Percentiles rank a stretch among this genome's conserved stretches.
Evolutionary conservation across 2,329 filamentous ascomycete genomes (phyloP).

Genomic region (Zymoseptoria passerinii): DNA sequence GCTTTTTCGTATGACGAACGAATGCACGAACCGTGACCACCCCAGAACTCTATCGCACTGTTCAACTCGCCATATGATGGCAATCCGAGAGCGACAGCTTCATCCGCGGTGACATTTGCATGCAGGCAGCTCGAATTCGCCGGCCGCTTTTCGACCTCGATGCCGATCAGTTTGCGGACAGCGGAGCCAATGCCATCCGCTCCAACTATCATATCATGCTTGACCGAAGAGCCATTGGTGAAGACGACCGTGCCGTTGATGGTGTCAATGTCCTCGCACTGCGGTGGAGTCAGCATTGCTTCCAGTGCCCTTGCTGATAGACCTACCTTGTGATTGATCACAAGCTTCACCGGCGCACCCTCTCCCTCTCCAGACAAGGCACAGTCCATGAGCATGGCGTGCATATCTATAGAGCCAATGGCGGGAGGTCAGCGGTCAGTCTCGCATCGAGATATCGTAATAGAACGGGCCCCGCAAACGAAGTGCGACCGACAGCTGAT

Average conservation of each 20-base stretch:
- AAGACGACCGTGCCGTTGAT: slow-evolving; percentile 41
- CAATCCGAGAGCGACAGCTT: slow-evolving; percentile 52
- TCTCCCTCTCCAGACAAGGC: slow-evolving; percentile 45
- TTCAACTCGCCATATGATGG: slow-evolving; percentile 52
- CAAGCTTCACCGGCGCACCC: slow-evolving; percentile 46
- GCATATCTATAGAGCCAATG: slow-evolving; percentile 45
- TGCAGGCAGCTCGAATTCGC: slow-evolving; percentile 56
- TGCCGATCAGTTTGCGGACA: slow-evolving; percentile 56
- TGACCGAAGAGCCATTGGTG: slow-evolving; percentile 41
- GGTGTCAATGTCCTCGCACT: slow-evolving; percentile 44
- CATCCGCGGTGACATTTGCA: slow-evolving; percentile 54
- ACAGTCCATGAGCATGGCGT: slow-evolving; percentile 55
- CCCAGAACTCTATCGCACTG: slow-evolving; percentile 61
- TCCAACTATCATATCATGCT: slow-evolving; percentile 55
- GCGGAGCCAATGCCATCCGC: slow-evolving; percentile 60
- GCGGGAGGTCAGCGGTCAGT: not conserved
- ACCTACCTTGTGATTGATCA: slow-evolving; percentile 45
- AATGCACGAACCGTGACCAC: slow-evolving; percentile 43
- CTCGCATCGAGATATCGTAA: not conserved
- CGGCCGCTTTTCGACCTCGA: slow-evolving; percentile 51
- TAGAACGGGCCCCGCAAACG: not conserved
- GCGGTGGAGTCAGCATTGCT: slow-evolving; percentile 23
- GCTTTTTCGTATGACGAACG: not conserved
- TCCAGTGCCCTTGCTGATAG: slow-evolving; percentile 28
- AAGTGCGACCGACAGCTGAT: not conserved